Base-by-base conservation (phyloP, 2,329 filamentous ascomycete genomes). In the Chrysosphaeria jannelii region DNA sequence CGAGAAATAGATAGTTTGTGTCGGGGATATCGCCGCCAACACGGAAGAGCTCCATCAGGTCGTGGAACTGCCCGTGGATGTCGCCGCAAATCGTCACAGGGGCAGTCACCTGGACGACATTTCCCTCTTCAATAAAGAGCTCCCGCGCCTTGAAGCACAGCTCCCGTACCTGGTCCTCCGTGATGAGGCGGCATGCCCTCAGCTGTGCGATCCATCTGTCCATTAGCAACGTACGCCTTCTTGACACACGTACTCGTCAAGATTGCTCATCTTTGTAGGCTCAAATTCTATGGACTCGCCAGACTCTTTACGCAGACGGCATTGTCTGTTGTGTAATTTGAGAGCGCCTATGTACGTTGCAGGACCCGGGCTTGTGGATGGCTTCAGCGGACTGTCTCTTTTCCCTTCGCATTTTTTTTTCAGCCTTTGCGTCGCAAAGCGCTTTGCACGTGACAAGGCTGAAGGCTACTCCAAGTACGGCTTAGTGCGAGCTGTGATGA, bases 1-100 rank as follows among this genome's bases (percentile, higher is more conserved):
- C 23, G 11, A 27, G 12, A 48, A 91, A 91, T 4, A 91, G 61
- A 44, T 91, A 91, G 40, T 89, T 90, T 15, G 79, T 91, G 39
- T 91, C 81, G 19, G 79, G 79, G 4, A 88, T 75, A 41, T 90
- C 76, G 31, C 79, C 79, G 30, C 79, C 79, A 4, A 91, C 79
- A 25, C 78, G 63, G 41, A 91, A 91, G 5, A 91, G 61, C 45
- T 91, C 81, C 81, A 91, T 91, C 36, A 91, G 47, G 40, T 91
- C 79, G 39, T 91, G 79, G 39, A 91, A 91, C 43, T 91, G 79
- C 34, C 79, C 79, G 40, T 93, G 81, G 27, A 93, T 91, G 40
- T 91, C 81, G 36, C 81, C 81, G 39, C 81, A 91, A 57, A 90
- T 89, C 43, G 81, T 93, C 29, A 93, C 81, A 12, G 81, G 81